phyloP scores from a whole-genome alignment of 345 rosid genomes.

The Moringa oleifera region DNA sequence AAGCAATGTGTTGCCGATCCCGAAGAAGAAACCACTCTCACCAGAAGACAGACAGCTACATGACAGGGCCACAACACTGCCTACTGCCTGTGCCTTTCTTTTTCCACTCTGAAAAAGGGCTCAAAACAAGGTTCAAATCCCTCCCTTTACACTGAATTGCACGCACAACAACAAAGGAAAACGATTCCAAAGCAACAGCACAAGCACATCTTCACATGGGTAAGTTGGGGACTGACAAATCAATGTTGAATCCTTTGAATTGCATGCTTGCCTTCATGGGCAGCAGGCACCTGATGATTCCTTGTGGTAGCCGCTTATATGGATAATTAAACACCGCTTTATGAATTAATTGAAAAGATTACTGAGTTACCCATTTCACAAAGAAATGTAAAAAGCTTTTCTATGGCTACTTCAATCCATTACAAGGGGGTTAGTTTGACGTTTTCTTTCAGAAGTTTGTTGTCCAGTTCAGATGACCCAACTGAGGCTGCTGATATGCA shows the following conservation, averaged over 20 bases:
- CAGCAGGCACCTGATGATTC: no score
- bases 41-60: no score
- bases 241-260: not conserved
- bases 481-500: slow-evolving; percentile 82
- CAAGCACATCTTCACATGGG: no score
- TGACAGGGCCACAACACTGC: not conserved
- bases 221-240: no score
- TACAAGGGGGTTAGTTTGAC: slow-evolving; percentile 32
- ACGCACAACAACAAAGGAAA: not conserved
- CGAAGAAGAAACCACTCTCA: slow-evolving; percentile 27
- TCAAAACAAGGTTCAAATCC: not conserved
- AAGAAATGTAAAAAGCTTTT: slow-evolving; percentile 19
- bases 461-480: slow-evolving; percentile 92
- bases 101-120: not conserved
- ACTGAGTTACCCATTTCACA: slow-evolving; percentile 25
- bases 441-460: slow-evolving; percentile 60
- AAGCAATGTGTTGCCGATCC: slow-evolving; percentile 31
- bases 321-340: not conserved
- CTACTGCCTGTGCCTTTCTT: not conserved
- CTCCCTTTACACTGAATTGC: not conserved
- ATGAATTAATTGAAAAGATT: slow-evolving; percentile 19
- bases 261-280: not conserved
- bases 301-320: no score
- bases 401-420: slow-evolving; percentile 40
- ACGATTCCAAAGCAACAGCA: not conserved